Conservation (phyloP, 257 asterid genomes). For the Leonotis leonurus region DNA sequence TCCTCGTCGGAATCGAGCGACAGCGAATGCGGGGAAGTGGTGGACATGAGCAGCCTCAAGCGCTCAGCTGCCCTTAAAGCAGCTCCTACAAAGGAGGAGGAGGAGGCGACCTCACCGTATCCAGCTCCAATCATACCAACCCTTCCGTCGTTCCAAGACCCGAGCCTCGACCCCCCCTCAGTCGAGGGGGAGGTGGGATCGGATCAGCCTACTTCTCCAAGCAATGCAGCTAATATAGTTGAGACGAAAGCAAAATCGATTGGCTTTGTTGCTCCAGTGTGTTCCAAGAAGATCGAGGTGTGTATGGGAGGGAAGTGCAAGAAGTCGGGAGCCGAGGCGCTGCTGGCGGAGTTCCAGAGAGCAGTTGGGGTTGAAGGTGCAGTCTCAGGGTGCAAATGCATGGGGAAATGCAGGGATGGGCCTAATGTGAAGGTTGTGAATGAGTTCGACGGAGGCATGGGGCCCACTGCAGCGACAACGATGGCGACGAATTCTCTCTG, state of each 20-base stretch:
- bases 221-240: neutral
- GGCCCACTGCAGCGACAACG: neutral
- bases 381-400: conserved; percentile 80
- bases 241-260: neutral
- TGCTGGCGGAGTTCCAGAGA: conserved; percentile 55
- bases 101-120: conserved; percentile 6
- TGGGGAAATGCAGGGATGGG: conserved; percentile 85
- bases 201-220: neutral
- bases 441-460: neutral
- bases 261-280: neutral
- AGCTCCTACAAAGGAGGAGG: too few relatives aligned
- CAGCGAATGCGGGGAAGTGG: conserved; percentile 49
- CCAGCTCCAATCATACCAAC: conserved; percentile 8
- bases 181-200: neutral
- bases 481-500: conserved; percentile 34
- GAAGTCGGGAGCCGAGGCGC: conserved; percentile 47
- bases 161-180: neutral
- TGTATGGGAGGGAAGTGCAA: conserved; percentile 97
- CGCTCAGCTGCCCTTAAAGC: too few relatives aligned
- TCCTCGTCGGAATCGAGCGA: conserved; percentile 42
- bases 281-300: conserved; percentile 54
- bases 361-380: conserved; percentile 49
- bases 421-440: conserved; percentile 60
- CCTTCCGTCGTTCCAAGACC: neutral
- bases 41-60: conserved; percentile 29